A percentile compares a stretch with the other conserved stretches of the same genome.
Evolutionary conservation across 23 red algal genomes (phyloP).

Genomic region (Gracilaria gracilis): DNA sequence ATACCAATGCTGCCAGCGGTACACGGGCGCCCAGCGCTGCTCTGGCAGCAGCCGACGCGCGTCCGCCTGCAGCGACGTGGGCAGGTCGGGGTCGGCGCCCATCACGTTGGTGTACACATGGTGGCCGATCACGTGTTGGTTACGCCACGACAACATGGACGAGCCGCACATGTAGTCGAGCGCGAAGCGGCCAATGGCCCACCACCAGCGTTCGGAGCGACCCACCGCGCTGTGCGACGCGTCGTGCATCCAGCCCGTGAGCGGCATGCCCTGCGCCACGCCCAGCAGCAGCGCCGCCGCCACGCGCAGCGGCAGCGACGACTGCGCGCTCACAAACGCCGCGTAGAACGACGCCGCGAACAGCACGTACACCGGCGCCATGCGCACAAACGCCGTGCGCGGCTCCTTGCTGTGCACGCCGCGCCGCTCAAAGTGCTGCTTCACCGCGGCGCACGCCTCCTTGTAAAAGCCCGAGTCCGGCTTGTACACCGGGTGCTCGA

Average conservation of each 20-base stretch:
- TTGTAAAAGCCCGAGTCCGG: constrained; percentile 80
- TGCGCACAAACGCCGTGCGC: constrained; percentile 38
- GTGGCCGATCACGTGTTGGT: constrained; percentile 92
- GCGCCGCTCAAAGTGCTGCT: constrained; percentile 43
- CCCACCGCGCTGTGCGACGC: constrained; percentile 82
- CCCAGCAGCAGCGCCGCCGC: constrained; percentile 54
- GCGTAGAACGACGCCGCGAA: constrained; percentile 29
- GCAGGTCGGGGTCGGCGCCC: constrained; percentile 90
- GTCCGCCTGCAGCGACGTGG: constrained; percentile 49
- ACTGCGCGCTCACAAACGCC: constrained; percentile 14
- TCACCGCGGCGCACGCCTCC: constrained; percentile 49
- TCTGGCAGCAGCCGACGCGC: constrained; percentile 58
- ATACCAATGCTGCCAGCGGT: constrained; percentile 82
- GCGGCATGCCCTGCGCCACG: constrained; percentile 81
- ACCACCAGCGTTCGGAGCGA: constrained; percentile 75
- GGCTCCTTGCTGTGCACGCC: constrained; percentile 47
- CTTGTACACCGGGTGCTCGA: constrained; percentile 84
- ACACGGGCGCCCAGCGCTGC: constrained; percentile 70
- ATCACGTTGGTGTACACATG: constrained; percentile 90
- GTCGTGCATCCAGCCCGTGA: constrained; percentile 96
- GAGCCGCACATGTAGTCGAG: constrained; percentile 79
- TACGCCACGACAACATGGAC: constrained; percentile 89
- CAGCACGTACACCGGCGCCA: constrained; percentile 80
- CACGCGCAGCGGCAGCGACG: constrained; percentile 43
- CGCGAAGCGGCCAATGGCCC: constrained; percentile 67